These are phyloP conservation scores for Coemansia sp. DNA, from an alignment of 192 early-diverging fungal species.

Conservation along the genomic window DNA sequence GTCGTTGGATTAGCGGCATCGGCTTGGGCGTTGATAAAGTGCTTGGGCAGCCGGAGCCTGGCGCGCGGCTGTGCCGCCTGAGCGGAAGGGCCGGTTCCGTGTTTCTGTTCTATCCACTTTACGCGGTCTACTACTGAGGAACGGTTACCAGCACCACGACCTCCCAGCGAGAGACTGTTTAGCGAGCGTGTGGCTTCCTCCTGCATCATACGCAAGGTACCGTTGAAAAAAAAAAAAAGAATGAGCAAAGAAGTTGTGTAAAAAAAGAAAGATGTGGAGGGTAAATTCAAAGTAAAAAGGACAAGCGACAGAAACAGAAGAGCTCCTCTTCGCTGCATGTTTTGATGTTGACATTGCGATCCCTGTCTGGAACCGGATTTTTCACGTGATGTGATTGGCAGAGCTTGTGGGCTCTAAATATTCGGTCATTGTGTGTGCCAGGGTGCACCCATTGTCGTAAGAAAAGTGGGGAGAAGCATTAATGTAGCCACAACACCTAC, in stretches of 20 bases:
- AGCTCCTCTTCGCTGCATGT: neutral
- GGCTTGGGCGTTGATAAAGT: slow-evolving; percentile 9
- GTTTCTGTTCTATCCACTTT: slow-evolving; percentile 48
- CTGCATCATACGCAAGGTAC: neutral
- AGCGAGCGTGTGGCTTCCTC: neutral
- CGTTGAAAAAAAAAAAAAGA: neutral
- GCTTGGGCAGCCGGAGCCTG: slow-evolving; percentile 30
- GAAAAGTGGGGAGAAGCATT: neutral
- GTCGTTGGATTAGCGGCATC: neutral
- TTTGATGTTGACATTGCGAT: neutral
- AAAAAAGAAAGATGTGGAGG: neutral
- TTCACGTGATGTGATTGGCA: neutral
- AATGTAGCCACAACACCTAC: neutral
- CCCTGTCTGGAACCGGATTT: neutral
- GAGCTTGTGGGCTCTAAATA: neutral
- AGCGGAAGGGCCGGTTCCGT: slow-evolving; percentile 9
- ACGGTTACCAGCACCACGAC: slow-evolving; percentile 4
- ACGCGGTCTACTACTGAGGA: slow-evolving; percentile 48
- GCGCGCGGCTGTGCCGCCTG: slow-evolving; percentile 14
- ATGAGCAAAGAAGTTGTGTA: neutral
- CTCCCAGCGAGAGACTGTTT: slow-evolving; percentile 6
- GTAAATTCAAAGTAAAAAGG: neutral
- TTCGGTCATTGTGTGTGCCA: neutral
- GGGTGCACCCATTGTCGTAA: neutral
- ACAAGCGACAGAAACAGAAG: neutral